These are phyloP conservation scores for Tremella yokohamensis DNA, from an alignment of 768 basidiomycete genomes.

Conservation along the genomic window DNA sequence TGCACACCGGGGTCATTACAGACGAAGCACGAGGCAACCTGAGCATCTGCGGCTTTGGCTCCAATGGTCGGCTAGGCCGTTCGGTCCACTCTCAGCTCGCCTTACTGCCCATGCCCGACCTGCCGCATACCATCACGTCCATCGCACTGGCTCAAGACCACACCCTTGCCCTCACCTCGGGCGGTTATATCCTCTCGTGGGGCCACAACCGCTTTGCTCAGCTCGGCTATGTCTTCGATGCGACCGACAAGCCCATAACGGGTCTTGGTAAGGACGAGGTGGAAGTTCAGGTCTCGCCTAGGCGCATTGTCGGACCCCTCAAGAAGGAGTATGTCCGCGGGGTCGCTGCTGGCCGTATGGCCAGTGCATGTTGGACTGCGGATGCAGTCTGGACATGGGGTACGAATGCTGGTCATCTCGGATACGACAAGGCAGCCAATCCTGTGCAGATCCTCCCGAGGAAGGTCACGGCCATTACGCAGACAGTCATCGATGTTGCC, in stretches of 20 bases:
- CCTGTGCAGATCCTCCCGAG: slow-evolving; percentile 73
- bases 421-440: slow-evolving; percentile 71
- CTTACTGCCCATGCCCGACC: slow-evolving; percentile 61
- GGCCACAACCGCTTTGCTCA: slow-evolving; percentile 85
- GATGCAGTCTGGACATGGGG: slow-evolving; percentile 66
- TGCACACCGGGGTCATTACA: slow-evolving; percentile 81
- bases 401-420: slow-evolving; percentile 85
- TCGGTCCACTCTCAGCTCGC: slow-evolving; percentile 74
- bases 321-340: slow-evolving; percentile 76
- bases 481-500: slow-evolving; percentile 67
- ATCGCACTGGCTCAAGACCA: slow-evolving; percentile 93
- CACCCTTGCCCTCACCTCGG: slow-evolving; percentile 74
- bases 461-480: slow-evolving; percentile 71
- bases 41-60: slow-evolving; percentile 82
- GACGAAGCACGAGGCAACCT: slow-evolving; percentile 69
- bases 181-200: slow-evolving; percentile 85
- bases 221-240: slow-evolving; percentile 78
- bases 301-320: slow-evolving; percentile 68
- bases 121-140: slow-evolving; percentile 60
- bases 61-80: slow-evolving; percentile 79
- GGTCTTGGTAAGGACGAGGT: slow-evolving; percentile 59
- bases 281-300: slow-evolving; percentile 69
- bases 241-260: slow-evolving; percentile 33
- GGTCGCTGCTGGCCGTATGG: slow-evolving; percentile 77
- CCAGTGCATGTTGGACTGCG: slow-evolving; percentile 82